Evolutionary conservation across 306 rosid species (phyloP).

Genomic region (Pueraria montana): DNA sequence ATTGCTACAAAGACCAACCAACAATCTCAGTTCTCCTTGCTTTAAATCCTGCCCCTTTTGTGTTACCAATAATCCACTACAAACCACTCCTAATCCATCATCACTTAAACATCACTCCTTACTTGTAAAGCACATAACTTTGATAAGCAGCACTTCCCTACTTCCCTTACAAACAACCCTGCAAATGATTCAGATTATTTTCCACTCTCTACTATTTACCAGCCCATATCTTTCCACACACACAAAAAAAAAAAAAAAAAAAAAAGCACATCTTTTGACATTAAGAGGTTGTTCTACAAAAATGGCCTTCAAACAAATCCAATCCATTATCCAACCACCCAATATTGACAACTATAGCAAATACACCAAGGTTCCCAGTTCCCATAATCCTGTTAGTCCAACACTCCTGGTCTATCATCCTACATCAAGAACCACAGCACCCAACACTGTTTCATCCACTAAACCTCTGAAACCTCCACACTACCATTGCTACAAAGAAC

Average conservation of each 20-base stretch:
- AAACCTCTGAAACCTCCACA: constrained; percentile 13
- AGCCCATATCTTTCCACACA: too few species aligned
- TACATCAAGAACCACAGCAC: background rate
- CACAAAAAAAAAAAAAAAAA: too few species aligned
- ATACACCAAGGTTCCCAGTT: background rate
- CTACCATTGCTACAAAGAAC: background rate
- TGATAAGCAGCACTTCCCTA: background rate
- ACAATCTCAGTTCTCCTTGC: background rate
- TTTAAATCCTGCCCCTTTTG: background rate
- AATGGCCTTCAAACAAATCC: constrained; percentile 21
- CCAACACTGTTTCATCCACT: constrained; percentile 12
- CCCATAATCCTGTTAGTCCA: background rate
- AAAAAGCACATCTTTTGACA: background rate
- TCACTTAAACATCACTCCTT: background rate
- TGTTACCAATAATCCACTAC: constrained; percentile 6
- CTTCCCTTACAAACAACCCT: constrained; percentile 6
- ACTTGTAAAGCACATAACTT: background rate
- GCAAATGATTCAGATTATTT: background rate
- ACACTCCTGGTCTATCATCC: background rate
- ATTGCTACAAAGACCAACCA: constrained; percentile 3
- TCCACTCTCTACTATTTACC: too few species aligned
- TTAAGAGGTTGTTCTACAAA: background rate
- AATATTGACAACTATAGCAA: constrained; percentile 5
- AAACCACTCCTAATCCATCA: background rate
- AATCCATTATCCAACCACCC: constrained; percentile 24